Evolutionary conservation across 2,329 filamentous ascomycete genomes (phyloP).

Genomic region (Chalaropsis thielavioides): DNA sequence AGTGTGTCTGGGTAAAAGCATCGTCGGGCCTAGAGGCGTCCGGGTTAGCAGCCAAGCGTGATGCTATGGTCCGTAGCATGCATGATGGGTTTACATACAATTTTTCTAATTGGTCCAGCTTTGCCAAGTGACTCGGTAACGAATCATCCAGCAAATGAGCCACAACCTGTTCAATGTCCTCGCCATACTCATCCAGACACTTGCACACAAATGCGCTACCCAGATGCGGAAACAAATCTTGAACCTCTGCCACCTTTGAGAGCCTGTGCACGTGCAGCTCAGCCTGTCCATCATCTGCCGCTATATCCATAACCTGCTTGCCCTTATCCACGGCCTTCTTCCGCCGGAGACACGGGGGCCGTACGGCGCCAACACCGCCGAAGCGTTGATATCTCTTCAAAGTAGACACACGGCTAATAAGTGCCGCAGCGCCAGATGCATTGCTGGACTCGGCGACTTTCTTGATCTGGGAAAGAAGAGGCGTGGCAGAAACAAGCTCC

Average conservation of each 20-base stretch:
- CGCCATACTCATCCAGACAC: conserved; percentile 63
- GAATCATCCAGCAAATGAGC: conserved; percentile 68
- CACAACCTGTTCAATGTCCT: conserved; percentile 66
- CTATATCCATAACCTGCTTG: conserved; percentile 36
- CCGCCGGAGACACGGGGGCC: neutral
- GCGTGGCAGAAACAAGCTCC: conserved; percentile 68
- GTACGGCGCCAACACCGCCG: neutral
- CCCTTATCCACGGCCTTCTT: conserved; percentile 49
- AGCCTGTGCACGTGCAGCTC: conserved; percentile 64
- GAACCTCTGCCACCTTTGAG: conserved; percentile 77
- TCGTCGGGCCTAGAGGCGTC: conserved; percentile 3
- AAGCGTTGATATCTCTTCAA: neutral
- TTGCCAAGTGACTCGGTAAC: conserved; percentile 52
- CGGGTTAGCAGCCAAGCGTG: conserved; percentile 2
- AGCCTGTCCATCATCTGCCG: conserved; percentile 26
- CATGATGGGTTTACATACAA: conserved; percentile 28
- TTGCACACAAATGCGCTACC: conserved; percentile 69
- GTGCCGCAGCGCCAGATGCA: conserved; percentile 30
- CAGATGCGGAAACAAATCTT: conserved; percentile 81
- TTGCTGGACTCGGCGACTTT: conserved; percentile 36
- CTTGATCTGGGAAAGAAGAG: conserved; percentile 49
- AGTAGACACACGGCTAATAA: neutral
- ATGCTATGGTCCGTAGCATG: neutral
- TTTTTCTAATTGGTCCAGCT: conserved; percentile 48
- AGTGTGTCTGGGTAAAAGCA: neutral